Evolutionary conservation across 1,139 yeast species (phyloP).

Genomic region (Suhomyces panamericanus): DNA sequence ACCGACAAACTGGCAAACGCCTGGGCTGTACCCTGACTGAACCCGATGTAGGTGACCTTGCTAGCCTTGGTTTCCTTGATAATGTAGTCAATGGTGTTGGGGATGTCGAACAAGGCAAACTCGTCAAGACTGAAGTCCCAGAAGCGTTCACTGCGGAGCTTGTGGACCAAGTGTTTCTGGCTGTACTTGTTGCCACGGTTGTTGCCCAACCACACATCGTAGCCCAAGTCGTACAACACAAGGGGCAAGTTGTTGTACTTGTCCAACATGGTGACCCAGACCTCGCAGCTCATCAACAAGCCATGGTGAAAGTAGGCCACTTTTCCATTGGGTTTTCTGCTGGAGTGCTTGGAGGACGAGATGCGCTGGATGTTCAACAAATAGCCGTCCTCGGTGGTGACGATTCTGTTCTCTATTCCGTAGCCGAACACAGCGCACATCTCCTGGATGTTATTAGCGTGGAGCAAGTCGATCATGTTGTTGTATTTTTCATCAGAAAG

Average conservation of each 20-base stretch:
- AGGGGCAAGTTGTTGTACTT: conserved; percentile 71
- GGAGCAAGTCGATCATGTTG: conserved; percentile 33
- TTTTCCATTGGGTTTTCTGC: conserved; percentile 28
- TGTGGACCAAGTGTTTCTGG: conserved; percentile 40
- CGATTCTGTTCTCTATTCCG: conserved; percentile 39
- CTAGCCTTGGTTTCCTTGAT: conserved; percentile 23
- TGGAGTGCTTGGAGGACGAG: conserved; percentile 9
- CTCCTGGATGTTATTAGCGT: conserved; percentile 34
- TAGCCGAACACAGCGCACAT: conserved; percentile 44
- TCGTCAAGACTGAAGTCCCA: conserved; percentile 52
- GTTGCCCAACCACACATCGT: conserved; percentile 92
- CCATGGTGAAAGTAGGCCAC: conserved; percentile 90
- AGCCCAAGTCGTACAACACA: conserved; percentile 72
- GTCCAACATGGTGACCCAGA: conserved; percentile 77
- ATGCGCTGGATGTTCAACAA: conserved; percentile 39
- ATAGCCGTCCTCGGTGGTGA: conserved; percentile 42
- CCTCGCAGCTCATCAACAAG: conserved; percentile 83
- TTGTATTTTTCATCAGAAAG: conserved; percentile 26
- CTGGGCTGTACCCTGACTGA: conserved; percentile 91
- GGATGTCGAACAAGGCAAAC: conserved; percentile 49
- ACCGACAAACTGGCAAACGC: conserved; percentile 78
- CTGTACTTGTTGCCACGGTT: conserved; percentile 90
- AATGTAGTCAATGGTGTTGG: conserved; percentile 44
- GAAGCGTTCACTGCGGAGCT: conserved; percentile 40
- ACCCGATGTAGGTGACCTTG: conserved; percentile 73